Evolutionary conservation across 2,329 filamentous ascomycete species (phyloP).

Genomic region (Didymella glomerata): DNA sequence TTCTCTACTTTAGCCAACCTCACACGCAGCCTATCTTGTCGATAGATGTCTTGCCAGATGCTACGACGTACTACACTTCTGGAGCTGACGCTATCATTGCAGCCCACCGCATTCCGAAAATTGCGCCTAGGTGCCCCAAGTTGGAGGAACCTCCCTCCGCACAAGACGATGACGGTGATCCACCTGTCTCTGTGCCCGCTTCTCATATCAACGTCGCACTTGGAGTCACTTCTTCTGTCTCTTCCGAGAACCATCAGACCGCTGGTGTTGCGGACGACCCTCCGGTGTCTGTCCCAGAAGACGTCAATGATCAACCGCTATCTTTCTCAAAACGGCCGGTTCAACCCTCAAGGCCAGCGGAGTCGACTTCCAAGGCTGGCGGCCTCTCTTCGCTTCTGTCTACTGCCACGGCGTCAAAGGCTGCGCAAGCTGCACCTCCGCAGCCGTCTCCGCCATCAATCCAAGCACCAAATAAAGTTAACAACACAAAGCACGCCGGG

Average conservation of each 20-base stretch:
- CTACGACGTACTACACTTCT: constrained; percentile 76
- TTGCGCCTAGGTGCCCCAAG: constrained; percentile 10
- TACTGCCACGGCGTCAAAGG: constrained; percentile 2
- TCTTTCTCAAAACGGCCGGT: constrained; percentile 32
- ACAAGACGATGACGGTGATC: neutral
- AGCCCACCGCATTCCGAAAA: constrained; percentile 72
- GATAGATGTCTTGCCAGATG: constrained; percentile 48
- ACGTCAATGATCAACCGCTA: constrained; percentile 8
- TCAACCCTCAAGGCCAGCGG: constrained; percentile 8
- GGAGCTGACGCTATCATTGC: constrained; percentile 81
- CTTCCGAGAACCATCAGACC: neutral
- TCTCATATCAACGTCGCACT: neutral
- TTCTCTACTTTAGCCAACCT: constrained; percentile 69
- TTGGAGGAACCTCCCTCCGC: neutral
- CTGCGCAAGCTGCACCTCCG: constrained; percentile 1
- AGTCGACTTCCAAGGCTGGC: constrained; percentile 2
- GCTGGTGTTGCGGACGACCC: constrained; percentile 1
- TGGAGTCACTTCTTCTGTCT: neutral
- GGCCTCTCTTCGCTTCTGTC: constrained; percentile 41
- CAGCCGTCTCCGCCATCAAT: constrained; percentile 20
- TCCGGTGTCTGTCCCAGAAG: constrained; percentile 6
- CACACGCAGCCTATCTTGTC: constrained; percentile 87
- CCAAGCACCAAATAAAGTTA: constrained; percentile 63
- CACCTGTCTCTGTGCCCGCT: neutral
- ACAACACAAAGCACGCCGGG: constrained; percentile 87